phyloP scores from a whole-genome alignment of 164 flowering plant species.

The Liriodendron chinense region DNA sequence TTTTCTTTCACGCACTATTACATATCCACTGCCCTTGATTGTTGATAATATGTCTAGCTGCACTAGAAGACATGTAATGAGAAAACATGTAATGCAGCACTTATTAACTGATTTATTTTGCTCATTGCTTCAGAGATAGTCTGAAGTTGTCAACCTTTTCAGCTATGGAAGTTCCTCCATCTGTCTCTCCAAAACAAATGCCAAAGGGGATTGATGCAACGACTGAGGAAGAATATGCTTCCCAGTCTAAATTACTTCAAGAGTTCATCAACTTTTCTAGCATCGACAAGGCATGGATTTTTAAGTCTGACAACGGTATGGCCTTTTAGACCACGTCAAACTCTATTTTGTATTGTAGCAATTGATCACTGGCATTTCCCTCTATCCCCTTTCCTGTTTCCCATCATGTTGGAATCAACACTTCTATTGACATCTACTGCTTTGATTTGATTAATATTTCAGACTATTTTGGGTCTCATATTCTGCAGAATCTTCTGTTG shows the following conservation, averaged over 20 bases:
- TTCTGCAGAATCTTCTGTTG: constrained; percentile 7
- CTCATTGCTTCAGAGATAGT: constrained; percentile 16
- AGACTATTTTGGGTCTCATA: background rate
- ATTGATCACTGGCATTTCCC: no score
- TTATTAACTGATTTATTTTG: background rate
- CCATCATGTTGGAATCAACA: background rate
- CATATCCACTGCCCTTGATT: background rate
- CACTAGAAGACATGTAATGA: background rate
- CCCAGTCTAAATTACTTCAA: constrained; percentile 61
- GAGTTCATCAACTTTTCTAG: constrained; percentile 62
- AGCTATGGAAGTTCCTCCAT: constrained; percentile 49
- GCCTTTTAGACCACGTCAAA: background rate
- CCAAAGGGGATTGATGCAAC: constrained; percentile 45
- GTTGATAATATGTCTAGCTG: background rate
- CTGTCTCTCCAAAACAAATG: constrained; percentile 30
- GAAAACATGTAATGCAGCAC: background rate
- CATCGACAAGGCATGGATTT: constrained; percentile 80
- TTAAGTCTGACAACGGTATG: constrained; percentile 59
- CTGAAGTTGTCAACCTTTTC: constrained; percentile 22
- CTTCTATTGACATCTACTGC: background rate
- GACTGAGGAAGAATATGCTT: constrained; percentile 64
- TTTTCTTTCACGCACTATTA: background rate
- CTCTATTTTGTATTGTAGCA: no score
- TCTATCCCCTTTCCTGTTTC: background rate
- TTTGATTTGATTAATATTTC: background rate